Percentiles rank a stretch among this genome's conserved stretches.
These are phyloP conservation scores for Daldinia vernicosa DNA, from an alignment of 495 filamentous ascomycete genomes.

Conservation along the genomic window DNA sequence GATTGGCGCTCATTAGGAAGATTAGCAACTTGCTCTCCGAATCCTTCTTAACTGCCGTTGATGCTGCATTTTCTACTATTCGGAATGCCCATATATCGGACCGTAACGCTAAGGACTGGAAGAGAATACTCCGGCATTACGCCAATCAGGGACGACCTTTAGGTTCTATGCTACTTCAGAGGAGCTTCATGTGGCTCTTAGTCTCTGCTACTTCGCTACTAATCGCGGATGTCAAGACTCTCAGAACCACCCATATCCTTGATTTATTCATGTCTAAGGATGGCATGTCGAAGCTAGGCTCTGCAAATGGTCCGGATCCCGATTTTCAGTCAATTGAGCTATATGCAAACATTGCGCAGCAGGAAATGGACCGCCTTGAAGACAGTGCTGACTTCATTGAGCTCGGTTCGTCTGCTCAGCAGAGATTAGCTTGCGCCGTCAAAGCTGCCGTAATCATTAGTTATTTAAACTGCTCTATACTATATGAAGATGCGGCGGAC, in stretches of 20 bases:
- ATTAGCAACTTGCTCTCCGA: slow-evolving; percentile 80
- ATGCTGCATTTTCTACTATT: slow-evolving; percentile 86
- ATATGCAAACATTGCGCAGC: slow-evolving; percentile 75
- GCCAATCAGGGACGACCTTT: slow-evolving; percentile 78
- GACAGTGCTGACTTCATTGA: slow-evolving; percentile 88
- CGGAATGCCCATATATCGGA: slow-evolving; percentile 67
- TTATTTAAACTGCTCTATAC: slow-evolving; percentile 82
- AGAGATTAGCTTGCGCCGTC: slow-evolving; percentile 82
- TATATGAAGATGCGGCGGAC: slow-evolving; percentile 82
- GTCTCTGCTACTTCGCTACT: slow-evolving; percentile 79
- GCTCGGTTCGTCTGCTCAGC: slow-evolving; percentile 85
- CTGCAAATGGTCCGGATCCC: slow-evolving; percentile 52
- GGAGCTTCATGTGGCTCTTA: slow-evolving; percentile 84
- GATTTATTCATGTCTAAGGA: slow-evolving; percentile 74
- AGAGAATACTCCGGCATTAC: slow-evolving; percentile 81
- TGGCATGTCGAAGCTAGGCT: slow-evolving; percentile 49
- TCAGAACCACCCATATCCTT: slow-evolving; percentile 72
- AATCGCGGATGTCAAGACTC: slow-evolving; percentile 64
- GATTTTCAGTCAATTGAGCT: slow-evolving; percentile 70
- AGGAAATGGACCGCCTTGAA: slow-evolving; percentile 87
- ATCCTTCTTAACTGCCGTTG: slow-evolving; percentile 80
- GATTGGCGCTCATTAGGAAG: slow-evolving; percentile 72
- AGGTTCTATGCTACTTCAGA: slow-evolving; percentile 90
- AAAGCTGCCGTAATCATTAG: slow-evolving; percentile 83
- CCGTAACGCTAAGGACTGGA: slow-evolving; percentile 75